Base-by-base conservation (phyloP, 768 basidiomycete species). In the Suillus sp. region DNA sequence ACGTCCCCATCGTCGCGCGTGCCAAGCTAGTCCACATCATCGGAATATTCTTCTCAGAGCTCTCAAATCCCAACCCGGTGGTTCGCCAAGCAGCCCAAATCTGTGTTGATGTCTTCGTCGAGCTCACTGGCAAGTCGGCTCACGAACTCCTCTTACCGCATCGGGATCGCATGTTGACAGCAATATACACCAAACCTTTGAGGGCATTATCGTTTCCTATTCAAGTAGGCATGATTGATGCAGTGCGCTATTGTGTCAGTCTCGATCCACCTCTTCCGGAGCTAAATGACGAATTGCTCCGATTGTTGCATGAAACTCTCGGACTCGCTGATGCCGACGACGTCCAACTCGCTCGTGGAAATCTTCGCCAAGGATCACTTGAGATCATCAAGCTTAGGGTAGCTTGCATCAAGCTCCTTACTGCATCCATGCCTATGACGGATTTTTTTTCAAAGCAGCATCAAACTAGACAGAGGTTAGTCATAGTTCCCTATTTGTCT, bases 211-310 rank as follows among this genome's bases (percentile, higher is more conserved):
- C 95, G 1, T 96, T 98, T 73, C 83, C 90, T 18, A 93, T 94
- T 70, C 97, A 99, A 74, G 97, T 99, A 62, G 97, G 96, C 35
- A 95, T 98, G 85, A 95, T 99, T 64, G 97, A 99, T 70, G 95
- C 95, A 20, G 88, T 99, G 64, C 91, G 96, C 11, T 99, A 95
- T 74, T 93, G 94, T 72, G 86, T 99, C 65, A 91, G 86, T 62
- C 80, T 98, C 38, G 86, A 92, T 32, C 96, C 97, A 11, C 92
- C 94, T 0, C 83, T 99, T 30, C 88, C 95, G 2, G 95, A 97
- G 68, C 80, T 95, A 45, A 94, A 93, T 66, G 96, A 98, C 50
- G 95, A 98, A 74, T 86, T 98, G 54, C 80, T 95, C 56, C 89
- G 96, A 18, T 84, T 98, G 10, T 78, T 99, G 34, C 93, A 96